Evolutionary conservation across 2,329 filamentous ascomycete species (phyloP).

Genomic region (Aspergillus chevalieri): DNA sequence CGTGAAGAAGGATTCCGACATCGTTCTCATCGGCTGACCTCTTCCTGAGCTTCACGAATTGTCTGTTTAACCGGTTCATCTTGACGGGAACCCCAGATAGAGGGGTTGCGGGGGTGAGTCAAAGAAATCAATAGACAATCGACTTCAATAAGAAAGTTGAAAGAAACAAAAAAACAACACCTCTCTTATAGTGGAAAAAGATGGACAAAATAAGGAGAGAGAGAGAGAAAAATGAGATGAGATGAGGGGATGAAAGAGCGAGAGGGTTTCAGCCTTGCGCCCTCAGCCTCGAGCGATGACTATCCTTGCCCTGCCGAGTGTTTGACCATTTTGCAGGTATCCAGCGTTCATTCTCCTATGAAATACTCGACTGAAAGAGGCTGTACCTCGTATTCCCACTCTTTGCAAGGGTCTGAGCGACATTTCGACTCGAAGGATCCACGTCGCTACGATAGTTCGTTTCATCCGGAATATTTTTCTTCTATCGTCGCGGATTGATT

Average conservation of each 20-base stretch:
- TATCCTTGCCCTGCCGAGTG: no score
- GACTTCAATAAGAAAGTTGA: not conserved
- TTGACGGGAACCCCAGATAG: slow-evolving; percentile 6
- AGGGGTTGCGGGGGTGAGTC: not conserved
- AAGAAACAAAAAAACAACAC: not conserved
- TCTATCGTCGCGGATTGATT: no score
- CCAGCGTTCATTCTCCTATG: no score
- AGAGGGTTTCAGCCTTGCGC: slow-evolving; percentile 6
- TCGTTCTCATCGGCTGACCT: slow-evolving; percentile 70
- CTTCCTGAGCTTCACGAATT: slow-evolving; percentile 66
- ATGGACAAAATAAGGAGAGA: not conserved
- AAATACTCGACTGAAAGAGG: no score
- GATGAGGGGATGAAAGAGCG: not conserved
- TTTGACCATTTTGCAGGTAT: no score
- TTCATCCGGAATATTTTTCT: no score
- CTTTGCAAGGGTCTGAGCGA: no score
- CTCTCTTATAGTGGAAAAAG: not conserved
- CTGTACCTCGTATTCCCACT: no score
- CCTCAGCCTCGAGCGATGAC: not conserved
- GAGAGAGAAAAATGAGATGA: not conserved
- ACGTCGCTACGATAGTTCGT: no score
- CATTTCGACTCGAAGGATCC: no score
- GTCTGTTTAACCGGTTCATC: slow-evolving; percentile 57
- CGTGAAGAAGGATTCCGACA: slow-evolving; percentile 66
- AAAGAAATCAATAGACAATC: not conserved